A percentile compares a stretch with the other conserved stretches of the same genome.
Conservation (phyloP, 768 basidiomycete species). For the Phaffia tasmanica region DNA sequence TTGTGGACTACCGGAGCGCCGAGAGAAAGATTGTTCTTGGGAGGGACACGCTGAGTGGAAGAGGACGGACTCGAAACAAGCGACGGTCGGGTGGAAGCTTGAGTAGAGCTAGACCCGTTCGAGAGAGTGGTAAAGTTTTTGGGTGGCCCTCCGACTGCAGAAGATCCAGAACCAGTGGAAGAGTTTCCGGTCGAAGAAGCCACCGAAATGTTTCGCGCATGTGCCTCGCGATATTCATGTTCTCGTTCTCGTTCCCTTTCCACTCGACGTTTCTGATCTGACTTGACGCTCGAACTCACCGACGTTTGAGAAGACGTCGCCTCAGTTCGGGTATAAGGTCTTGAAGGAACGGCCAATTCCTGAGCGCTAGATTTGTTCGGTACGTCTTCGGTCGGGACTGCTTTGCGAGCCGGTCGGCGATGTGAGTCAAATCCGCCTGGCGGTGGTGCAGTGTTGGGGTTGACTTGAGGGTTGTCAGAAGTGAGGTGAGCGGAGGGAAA, state of each 20-base stretch:
- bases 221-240: conserved; percentile 1
- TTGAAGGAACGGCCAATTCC: background rate
- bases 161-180: background rate
- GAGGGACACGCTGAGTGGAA: no score
- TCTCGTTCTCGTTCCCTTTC: conserved; percentile 8
- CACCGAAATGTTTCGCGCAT: conserved; percentile 1
- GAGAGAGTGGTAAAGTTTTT: no score
- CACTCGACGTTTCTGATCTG: conserved; percentile 3
- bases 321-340: conserved; percentile 18
- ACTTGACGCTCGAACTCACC: conserved; percentile 3
- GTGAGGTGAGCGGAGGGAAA: background rate
- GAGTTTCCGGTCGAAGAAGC: conserved; percentile 12
- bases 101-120: no score
- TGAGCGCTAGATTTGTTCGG: background rate
- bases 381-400: conserved; percentile 4
- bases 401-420: background rate
- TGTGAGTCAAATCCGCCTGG: conserved; percentile 19
- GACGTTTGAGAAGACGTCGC: conserved; percentile 9
- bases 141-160: no score
- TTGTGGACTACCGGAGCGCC: background rate
- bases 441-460: background rate
- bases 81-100: no score
- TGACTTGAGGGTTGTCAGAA: background rate
- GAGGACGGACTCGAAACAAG: no score
- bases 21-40: no score